Conservation (phyloP, 768 basidiomycete species). For the Psilocybe cyanescens region DNA sequence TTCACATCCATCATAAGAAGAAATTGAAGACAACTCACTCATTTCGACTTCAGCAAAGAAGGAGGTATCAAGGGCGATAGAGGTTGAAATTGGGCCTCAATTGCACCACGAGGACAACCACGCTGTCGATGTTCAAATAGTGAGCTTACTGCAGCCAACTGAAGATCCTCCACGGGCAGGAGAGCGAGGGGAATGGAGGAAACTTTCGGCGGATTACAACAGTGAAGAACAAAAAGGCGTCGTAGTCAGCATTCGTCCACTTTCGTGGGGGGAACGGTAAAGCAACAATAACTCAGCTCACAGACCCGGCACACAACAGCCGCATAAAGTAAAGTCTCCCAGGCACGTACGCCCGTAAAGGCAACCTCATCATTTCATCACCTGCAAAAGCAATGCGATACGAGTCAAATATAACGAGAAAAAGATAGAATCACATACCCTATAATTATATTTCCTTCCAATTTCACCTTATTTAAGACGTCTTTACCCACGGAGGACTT, state of each 20-base stretch:
- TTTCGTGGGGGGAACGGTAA: constrained; percentile 4
- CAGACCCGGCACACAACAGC: background rate
- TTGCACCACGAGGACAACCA: background rate
- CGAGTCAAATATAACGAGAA: background rate
- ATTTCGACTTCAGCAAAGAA: constrained; percentile 29
- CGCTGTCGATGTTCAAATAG: background rate
- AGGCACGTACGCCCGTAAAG: constrained; percentile 13
- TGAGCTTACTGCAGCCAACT: background rate
- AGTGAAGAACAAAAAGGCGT: constrained; percentile 15
- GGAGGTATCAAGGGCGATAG: constrained; percentile 16
- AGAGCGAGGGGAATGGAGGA: background rate
- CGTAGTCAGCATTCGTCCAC: constrained; percentile 11
- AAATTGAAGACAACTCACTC: constrained; percentile 12
- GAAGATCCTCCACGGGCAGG: background rate
- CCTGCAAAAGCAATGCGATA: background rate
- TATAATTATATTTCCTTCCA: background rate
- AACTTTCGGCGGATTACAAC: constrained; percentile 4
- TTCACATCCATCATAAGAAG: background rate
- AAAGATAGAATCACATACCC: background rate
- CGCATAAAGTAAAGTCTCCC: constrained; percentile 9
- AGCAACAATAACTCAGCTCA: constrained; percentile 4
- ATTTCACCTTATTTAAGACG: background rate
- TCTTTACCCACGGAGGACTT: background rate
- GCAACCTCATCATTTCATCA: constrained; percentile 6
- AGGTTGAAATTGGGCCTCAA: constrained; percentile 3